Base-by-base conservation (phyloP, 805 yeast species). In the Hermanozyma aechmeae region DNA sequence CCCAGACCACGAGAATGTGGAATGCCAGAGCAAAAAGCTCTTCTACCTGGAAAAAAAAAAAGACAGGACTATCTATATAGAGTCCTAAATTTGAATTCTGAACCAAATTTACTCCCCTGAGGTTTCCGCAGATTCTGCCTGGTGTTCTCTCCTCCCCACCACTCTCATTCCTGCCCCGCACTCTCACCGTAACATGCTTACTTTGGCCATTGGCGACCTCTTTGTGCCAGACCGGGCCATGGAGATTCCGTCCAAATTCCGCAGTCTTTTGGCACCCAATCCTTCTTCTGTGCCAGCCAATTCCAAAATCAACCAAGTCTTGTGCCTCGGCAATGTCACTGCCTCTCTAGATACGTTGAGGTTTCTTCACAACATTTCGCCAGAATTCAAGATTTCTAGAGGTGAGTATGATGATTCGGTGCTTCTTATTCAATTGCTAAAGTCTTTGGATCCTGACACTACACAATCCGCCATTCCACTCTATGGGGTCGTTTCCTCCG, bases 171-270 rank as follows among this genome's bases (percentile, higher is more conserved):
- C n/a, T n/a, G n/a, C n/a, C n/a, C n/a, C n/a, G n/a, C n/a, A n/a
- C n/a, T n/a, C n/a, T n/a, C n/a, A n/a, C n/a, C n/a, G n/a, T n/a
- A n/a, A n/a, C 19, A 63, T 62, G 69, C 48, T 63, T 16, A 56
- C 66, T 4, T 45, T 89, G 24, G 93, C 93, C 3, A 73, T 89
- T 38, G 95, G 96, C 7, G 97, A 89, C 50, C 66, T 89, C 2
- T 85, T 79, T 52, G 80, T 89, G 18, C 98, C 98, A 2, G 86
- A 84, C 32, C 63, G 96, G 40, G 82, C 89, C 7, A 63, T 72
- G 16, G 87, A 56, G 20, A 46, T 73, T 2, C 80, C 79, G 6
- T 24, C 43, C 2, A 65, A 80, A 66, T 86, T 92, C 58, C 68
- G 66, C 36, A 81, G 79, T 46, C 68, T 92, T 23, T 63, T 92